Base-by-base conservation (phyloP, 768 basidiomycete genomes). In the Agaricus subrufescens region DNA sequence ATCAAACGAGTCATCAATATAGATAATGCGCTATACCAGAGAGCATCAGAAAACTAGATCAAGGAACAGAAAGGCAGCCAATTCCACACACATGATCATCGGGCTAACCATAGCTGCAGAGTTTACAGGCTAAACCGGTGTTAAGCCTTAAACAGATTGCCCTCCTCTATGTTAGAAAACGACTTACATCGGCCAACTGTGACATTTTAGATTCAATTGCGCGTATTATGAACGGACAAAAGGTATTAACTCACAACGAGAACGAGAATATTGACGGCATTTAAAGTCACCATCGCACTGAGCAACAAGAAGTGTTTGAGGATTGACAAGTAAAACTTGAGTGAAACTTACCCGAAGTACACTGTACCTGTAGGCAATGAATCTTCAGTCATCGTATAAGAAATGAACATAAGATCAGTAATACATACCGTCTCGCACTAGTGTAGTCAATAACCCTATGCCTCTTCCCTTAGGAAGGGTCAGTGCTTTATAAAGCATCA, bases 401-500 rank as follows among this genome's bases (percentile, higher is more conserved):
- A 37, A 14, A 26, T 1, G 46, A n/a, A 45, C 34, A 7, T 19
- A 19, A 19, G 11, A 34, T 11, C 34, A 34, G 46, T 38, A 46
- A 8, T 43, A 60, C 69, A 23, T 56, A 75, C 76, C 77, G 60
- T 78, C 76, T 7, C 75, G 71, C 23, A 76, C 34, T 9, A 55
- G 52, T 29, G 75, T 60, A 19, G 71, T 54, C 38, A 60, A 44
- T 29, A 74, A 44, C 40, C 76, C 60, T 1, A 58, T 63, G 2
- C 59, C 56, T 11, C 59, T 57, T 12, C 59, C 56, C 6, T 63
- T 61, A 31, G 55, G 61, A 31, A 63, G 59, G 15, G 55, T 60
- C 42, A 74, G 44, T 2, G 74, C 69, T 52, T 73, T 72, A 48
- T 66, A 71, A 4, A 76, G 40, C 2, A 75, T 78, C 66, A 78